Base-by-base conservation (phyloP, 2,329 filamentous ascomycete species). In the Pseudogymnoascus sp. region DNA sequence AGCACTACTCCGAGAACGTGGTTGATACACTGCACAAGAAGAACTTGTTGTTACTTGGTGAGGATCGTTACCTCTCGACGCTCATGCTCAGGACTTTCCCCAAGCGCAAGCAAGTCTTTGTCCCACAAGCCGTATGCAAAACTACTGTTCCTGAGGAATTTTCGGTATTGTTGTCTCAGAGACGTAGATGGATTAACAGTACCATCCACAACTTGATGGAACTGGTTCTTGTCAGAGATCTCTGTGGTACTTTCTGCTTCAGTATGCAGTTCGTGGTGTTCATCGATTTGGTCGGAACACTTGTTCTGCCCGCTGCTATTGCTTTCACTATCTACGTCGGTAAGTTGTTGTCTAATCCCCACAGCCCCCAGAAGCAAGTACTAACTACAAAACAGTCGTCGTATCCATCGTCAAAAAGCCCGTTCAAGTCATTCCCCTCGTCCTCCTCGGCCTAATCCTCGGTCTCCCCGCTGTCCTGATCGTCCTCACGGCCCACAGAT, bases 221-320 rank as follows among this genome's bases (percentile, higher is more conserved):
- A 77, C 85, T 99, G 65, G 87, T 97, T 61, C 84, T 99, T 36
- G 96, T 99, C 50, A 87, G 93, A 67, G 95, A 99, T 79, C 84
- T 99, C 14, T 99, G 95, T 73, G 95, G 95, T 68, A 99, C 95
- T 2, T 99, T 99, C 80, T 99, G 96, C 81, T 99, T 99, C 82
- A 96, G 91, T 76, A 99, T 99, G 95, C 95, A 99, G 78, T 99
- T 99, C 74, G 89, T 99, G 68, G 89, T 99, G 67, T 96, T 93
- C 74, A 90, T 99, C 72, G 95, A 99, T 78, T 82, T 99, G 63
- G 84, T 97, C 63, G 95, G 95, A 70, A 99, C 96, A 1, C 81
- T 99, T 62, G 95, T 99, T 10, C 82, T 99, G 21, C 95, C 95
- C 2, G 96, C 95, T 56, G 96, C 96, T 69, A 97, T 99, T 74